phyloP scores from a whole-genome alignment of 2,329 filamentous ascomycete genomes.

The Hypoxylon rubiginosum region DNA sequence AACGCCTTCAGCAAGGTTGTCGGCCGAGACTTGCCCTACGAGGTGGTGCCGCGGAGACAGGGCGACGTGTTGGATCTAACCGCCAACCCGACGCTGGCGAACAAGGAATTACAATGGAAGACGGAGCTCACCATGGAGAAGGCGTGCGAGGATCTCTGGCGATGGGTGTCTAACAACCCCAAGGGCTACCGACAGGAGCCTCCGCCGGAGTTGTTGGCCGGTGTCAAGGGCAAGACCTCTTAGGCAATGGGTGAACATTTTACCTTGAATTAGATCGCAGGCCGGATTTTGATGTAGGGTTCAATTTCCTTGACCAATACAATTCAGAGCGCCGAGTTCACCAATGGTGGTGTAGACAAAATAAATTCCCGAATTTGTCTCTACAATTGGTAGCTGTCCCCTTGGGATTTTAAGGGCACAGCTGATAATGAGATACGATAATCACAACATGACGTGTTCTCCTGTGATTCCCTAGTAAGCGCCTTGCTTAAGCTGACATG shows the following conservation, averaged over 20 bases:
- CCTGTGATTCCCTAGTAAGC: constrained; percentile 1
- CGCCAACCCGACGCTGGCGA: constrained; percentile 88
- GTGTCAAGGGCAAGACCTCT: constrained; percentile 61
- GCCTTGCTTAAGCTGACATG: constrained; percentile 5
- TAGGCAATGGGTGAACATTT: constrained; percentile 24
- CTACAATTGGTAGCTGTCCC: neutral
- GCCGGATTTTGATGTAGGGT: constrained; percentile 18
- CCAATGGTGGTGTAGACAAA: constrained; percentile 33
- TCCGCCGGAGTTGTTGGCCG: constrained; percentile 83
- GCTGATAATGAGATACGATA: constrained; percentile 5
- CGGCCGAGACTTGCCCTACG: constrained; percentile 86
- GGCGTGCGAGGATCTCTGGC: constrained; percentile 94
- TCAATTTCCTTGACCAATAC: constrained; percentile 13
- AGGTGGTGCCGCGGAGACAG: constrained; percentile 83
- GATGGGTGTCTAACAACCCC: constrained; percentile 97
- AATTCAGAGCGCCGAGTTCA: constrained; percentile 12
- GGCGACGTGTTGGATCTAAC: constrained; percentile 97
- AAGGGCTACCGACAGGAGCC: constrained; percentile 93
- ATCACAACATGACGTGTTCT: constrained; percentile 1
- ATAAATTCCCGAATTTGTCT: neutral
- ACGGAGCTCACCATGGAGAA: constrained; percentile 91
- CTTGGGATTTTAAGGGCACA: constrained; percentile 5
- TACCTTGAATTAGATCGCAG: constrained; percentile 18
- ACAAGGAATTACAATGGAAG: constrained; percentile 92
- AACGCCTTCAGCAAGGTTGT: constrained; percentile 91